Evolutionary conservation across 495 filamentous ascomycete species (phyloP).

Genomic region (Tuber brumale): DNA sequence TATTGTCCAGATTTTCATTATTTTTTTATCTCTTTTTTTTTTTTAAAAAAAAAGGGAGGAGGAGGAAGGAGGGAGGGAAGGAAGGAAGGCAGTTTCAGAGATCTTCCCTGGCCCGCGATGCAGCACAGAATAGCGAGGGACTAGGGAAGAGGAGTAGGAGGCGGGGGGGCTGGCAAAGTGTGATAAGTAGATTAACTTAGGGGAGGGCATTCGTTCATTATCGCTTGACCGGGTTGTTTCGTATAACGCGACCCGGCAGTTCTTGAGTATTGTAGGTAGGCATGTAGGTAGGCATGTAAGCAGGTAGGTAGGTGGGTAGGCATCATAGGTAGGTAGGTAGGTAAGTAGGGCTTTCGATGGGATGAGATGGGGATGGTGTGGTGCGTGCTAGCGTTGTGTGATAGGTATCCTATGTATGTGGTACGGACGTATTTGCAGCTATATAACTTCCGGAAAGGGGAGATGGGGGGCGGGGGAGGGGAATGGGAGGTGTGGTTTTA

Average conservation of each 20-base stretch:
- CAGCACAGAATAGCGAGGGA: background rate
- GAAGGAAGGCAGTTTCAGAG: background rate
- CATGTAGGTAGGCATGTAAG: background rate
- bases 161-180: background rate
- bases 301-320: background rate
- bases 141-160: background rate
- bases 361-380: slow-evolving; percentile 2
- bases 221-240: background rate
- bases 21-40: background rate
- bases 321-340: background rate
- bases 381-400: background rate
- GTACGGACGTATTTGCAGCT: background rate
- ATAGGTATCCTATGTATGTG: background rate
- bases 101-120: background rate
- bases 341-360: background rate
- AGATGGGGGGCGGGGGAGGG: background rate
- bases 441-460: background rate
- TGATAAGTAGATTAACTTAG: background rate
- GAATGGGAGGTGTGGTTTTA: background rate
- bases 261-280: background rate
- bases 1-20: background rate
- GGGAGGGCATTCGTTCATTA: background rate
- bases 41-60: background rate
- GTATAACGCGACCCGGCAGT: slow-evolving; percentile 1
- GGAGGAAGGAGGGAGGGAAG: background rate